These are phyloP conservation scores for Saccharomycopsis javanensis DNA, from an alignment of 805 yeast species.

Conservation along the genomic window DNA sequence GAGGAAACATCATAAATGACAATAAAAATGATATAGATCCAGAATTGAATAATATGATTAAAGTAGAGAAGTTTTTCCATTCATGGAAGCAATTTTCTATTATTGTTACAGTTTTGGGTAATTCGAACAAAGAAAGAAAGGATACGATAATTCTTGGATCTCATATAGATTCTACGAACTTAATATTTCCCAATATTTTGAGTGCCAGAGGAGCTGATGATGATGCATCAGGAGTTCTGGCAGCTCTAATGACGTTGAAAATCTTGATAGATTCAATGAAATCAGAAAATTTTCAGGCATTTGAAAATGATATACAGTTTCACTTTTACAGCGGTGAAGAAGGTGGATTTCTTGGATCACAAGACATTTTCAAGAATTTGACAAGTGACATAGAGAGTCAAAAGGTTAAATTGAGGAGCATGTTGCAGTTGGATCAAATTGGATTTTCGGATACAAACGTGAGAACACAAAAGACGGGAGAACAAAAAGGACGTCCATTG, in stretches of 20 bases:
- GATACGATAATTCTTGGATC: constrained; percentile 68
- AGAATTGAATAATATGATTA: constrained; percentile 29
- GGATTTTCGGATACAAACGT: constrained; percentile 53
- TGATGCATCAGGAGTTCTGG: constrained; percentile 81
- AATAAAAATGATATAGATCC: constrained; percentile 21
- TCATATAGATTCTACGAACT: constrained; percentile 79
- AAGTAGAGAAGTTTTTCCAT: constrained; percentile 48
- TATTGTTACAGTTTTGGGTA: constrained; percentile 45
- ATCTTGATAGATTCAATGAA: constrained; percentile 25
- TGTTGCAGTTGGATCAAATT: constrained; percentile 95
- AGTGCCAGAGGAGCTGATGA: constrained; percentile 95
- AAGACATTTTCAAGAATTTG: constrained; percentile 46
- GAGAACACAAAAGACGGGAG: constrained; percentile 23
- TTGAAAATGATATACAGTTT: constrained; percentile 74
- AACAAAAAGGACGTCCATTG: constrained; percentile 28
- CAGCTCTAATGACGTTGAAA: constrained; percentile 44
- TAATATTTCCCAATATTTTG: constrained; percentile 55
- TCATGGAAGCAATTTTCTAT: constrained; percentile 73
- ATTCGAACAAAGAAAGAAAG: constrained; percentile 29
- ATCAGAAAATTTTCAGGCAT: constrained; percentile 25
- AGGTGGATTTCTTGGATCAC: constrained; percentile 81
- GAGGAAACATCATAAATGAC: not conserved
- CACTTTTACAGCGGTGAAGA: constrained; percentile 96
- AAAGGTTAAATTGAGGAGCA: constrained; percentile 21
- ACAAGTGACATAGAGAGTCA: not conserved